Percentiles rank a stretch among this genome's conserved stretches.
Conservation (phyloP, 495 filamentous ascomycete species). For the Opeltia flavorubescens region DNA sequence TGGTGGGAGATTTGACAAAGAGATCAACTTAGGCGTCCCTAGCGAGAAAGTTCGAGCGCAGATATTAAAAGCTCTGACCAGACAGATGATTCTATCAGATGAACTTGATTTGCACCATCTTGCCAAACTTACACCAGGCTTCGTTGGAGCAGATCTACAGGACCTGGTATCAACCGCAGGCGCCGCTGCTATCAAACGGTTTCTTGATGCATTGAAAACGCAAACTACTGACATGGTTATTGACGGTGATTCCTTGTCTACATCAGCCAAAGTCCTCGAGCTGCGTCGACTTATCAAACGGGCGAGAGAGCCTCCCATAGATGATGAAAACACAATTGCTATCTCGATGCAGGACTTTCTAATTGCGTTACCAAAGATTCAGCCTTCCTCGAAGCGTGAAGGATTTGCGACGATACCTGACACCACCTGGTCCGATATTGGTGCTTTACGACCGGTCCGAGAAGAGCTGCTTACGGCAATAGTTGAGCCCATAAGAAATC, state of each 20-base stretch:
- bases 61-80: constrained; percentile 66
- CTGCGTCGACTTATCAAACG: constrained; percentile 40
- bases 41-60: constrained; percentile 71
- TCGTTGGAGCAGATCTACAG: constrained; percentile 88
- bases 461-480: constrained; percentile 77
- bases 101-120: constrained; percentile 68
- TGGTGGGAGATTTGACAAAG: constrained; percentile 77
- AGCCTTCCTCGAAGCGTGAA: constrained; percentile 87
- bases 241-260: constrained; percentile 22
- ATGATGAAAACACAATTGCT: constrained; percentile 23
- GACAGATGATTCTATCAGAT: constrained; percentile 49
- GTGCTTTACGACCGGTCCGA: constrained; percentile 65
- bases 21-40: constrained; percentile 92
- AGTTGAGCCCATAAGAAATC: constrained; percentile 80
- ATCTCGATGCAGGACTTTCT: constrained; percentile 56
- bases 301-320: constrained; percentile 34
- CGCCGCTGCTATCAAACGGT: constrained; percentile 48
- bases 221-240: constrained; percentile 40
- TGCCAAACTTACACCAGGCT: constrained; percentile 83
- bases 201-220: constrained; percentile 36
- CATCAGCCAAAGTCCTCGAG: constrained; percentile 30
- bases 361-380: constrained; percentile 67
- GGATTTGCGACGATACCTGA: constrained; percentile 96
- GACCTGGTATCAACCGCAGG: constrained; percentile 64
- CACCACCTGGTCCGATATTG: constrained; percentile 88